Conservation (phyloP, 176 grass and related monocot species). For the Zea mays region Zm-B73-REFERENCE-NAM-5.0 NC_050099.1:189933001-189933500, state of each 20-base stretch:
- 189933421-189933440: constrained; percentile 53
- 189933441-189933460: constrained; percentile 44
- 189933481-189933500: constrained; percentile 65
- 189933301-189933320: background rate
- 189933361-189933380: constrained; percentile 35
- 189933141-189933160: no score
- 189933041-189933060: no score
- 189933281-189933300: background rate
- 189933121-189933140: no score
- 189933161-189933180: no score
- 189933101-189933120: no score
- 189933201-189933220: background rate
- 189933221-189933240: background rate
- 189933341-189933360: constrained; percentile 23
- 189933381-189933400: constrained; percentile 24
- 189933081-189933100: no score
- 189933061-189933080: no score
- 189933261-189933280: background rate
- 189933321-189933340: background rate
- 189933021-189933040: no score
- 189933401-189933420: constrained; percentile 42
- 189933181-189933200: background rate
- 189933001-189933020: no score
- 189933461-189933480: constrained; percentile 44
- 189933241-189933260: no score